These are phyloP conservation scores for Copromyces sp. DNA, from an alignment of 495 filamentous ascomycete genomes.

Conservation along the genomic window DNA sequence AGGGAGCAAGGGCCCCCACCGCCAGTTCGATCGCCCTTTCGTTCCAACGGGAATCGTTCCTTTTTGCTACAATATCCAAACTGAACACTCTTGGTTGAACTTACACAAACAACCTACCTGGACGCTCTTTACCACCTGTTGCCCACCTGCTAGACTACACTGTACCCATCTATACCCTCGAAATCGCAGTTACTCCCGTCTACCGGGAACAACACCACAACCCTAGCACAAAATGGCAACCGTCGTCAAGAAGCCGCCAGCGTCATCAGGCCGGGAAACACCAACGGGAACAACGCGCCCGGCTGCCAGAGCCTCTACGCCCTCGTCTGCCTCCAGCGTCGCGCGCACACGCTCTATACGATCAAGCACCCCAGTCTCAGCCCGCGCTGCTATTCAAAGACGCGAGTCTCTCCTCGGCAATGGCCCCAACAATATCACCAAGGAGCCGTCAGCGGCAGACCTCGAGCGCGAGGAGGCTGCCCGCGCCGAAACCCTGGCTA, in stretches of 20 bases:
- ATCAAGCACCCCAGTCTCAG: conserved; percentile 53
- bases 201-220: background rate
- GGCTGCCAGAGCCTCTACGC: conserved; percentile 26
- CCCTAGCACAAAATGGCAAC: conserved; percentile 19
- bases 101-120: background rate
- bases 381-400: conserved; percentile 53
- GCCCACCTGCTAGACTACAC: background rate
- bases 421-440: conserved; percentile 40
- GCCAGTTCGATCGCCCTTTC: background rate
- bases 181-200: background rate
- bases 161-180: background rate
- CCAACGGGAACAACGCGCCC: conserved; percentile 24
- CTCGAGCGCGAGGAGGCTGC: conserved; percentile 44
- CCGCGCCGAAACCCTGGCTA: conserved; percentile 59
- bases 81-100: background rate
- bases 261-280: conserved; percentile 27
- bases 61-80: background rate
- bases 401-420: conserved; percentile 53
- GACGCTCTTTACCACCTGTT: background rate
- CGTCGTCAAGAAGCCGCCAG: conserved; percentile 35
- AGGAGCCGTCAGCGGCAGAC: conserved; percentile 21
- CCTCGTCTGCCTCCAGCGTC: conserved; percentile 27
- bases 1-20: background rate
- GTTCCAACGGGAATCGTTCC: background rate
- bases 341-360: conserved; percentile 42